Conservation (phyloP, 1,284 basidiomycete species). For the Rhizoctonia solani region DNA sequence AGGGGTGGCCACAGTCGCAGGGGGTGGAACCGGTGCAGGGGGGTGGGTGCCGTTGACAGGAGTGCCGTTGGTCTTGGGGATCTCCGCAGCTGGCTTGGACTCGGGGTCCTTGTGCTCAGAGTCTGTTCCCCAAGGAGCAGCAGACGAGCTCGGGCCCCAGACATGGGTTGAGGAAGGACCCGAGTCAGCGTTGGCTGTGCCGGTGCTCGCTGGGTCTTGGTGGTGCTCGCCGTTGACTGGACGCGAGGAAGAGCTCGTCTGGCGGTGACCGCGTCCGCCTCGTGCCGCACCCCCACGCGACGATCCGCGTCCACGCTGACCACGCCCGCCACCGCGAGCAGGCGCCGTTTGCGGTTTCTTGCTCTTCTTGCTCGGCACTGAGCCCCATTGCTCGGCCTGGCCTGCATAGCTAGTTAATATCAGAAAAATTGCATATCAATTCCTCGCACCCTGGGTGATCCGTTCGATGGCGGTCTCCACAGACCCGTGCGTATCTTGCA, state of each 20-base stretch:
- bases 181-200: conserved; percentile 57
- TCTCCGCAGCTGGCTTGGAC: conserved; percentile 53
- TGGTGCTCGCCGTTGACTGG: neutral
- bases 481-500: conserved; percentile 75
- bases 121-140: too few relatives aligned
- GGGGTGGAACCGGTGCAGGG: neutral
- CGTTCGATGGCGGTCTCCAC: conserved; percentile 71
- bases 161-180: too few relatives aligned
- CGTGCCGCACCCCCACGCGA: conserved; percentile 68
- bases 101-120: too few relatives aligned
- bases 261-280: conserved; percentile 47
- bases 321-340: conserved; percentile 50
- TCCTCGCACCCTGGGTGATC: conserved; percentile 78
- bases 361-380: conserved; percentile 86
- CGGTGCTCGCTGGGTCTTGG: neutral
- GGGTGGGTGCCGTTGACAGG: conserved; percentile 48
- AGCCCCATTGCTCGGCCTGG: conserved; percentile 80
- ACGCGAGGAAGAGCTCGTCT: neutral
- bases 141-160: too few relatives aligned
- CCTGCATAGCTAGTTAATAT: conserved; percentile 52
- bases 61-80: conserved; percentile 76
- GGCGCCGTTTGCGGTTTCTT: conserved; percentile 56
- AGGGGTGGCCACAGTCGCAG: conserved; percentile 3
- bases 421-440: neutral
- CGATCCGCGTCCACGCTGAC: conserved; percentile 61